phyloP scores from a whole-genome alignment of 495 filamentous ascomycete species.

The Penicillium psychrofluorescens region DNA sequence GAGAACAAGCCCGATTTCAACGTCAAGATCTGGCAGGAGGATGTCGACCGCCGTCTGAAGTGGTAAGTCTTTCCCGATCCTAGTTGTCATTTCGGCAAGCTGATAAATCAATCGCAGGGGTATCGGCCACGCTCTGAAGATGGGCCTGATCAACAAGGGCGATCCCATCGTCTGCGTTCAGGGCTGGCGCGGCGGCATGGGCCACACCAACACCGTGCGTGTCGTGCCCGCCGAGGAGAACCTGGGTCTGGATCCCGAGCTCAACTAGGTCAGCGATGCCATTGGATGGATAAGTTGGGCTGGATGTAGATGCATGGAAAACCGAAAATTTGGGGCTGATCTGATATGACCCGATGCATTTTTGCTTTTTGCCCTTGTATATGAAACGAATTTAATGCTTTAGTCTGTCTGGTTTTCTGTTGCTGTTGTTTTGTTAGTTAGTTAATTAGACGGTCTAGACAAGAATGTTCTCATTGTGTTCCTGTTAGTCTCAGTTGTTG shows the following conservation, averaged over 20 bases:
- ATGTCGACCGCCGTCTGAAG: conserved; percentile 92
- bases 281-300: neutral
- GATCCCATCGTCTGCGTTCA: conserved; percentile 92
- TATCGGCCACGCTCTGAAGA: conserved; percentile 71
- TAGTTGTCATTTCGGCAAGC: too few species aligned
- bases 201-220: conserved; percentile 92
- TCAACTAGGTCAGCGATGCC: conserved; percentile 10
- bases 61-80: conserved; percentile 31
- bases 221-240: conserved; percentile 61
- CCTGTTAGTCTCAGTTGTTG: neutral
- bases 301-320: conserved; percentile 10
- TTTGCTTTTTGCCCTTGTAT: conserved; percentile 13
- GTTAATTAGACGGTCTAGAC: conserved; percentile 8
- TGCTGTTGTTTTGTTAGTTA: too few species aligned
- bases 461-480: neutral
- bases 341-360: too few species aligned
- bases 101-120: conserved; percentile 36
- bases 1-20: conserved; percentile 93
- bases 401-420: neutral
- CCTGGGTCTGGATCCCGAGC: conserved; percentile 42
- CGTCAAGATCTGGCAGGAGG: conserved; percentile 87
- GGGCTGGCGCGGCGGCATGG: conserved; percentile 95
- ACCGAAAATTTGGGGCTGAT: too few species aligned
- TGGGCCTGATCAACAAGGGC: conserved; percentile 74
- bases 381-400: conserved; percentile 23